These are phyloP conservation scores for Neurospora sp. DNA, from an alignment of 495 filamentous ascomycete genomes.

Conservation along the genomic window DNA sequence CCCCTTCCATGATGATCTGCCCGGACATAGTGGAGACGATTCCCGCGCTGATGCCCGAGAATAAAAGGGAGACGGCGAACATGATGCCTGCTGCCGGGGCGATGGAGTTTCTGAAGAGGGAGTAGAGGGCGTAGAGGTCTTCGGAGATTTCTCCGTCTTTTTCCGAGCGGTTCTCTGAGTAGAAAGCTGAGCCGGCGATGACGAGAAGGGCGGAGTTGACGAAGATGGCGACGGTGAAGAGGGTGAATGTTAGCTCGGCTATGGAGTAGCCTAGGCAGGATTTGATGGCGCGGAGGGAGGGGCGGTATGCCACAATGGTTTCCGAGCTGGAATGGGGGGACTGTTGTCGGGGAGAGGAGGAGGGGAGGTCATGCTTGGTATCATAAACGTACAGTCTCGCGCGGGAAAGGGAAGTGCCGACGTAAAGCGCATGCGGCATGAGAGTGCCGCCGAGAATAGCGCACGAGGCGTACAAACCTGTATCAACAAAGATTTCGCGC, in stretches of 20 bases:
- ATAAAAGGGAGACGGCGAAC: constrained; percentile 45
- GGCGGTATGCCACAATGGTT: constrained; percentile 46
- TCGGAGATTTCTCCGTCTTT: constrained; percentile 20
- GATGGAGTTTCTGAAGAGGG: constrained; percentile 50
- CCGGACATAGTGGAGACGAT: constrained; percentile 52
- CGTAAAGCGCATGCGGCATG: constrained; percentile 13
- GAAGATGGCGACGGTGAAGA: constrained; percentile 70
- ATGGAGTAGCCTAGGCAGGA: constrained; percentile 63
- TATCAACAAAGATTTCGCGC: constrained; percentile 8
- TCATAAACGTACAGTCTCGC: constrained; percentile 7
- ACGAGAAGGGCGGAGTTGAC: constrained; percentile 74
- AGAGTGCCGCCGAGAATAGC: constrained; percentile 11
- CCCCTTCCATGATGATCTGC: constrained; percentile 50
- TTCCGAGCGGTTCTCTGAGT: constrained; percentile 12
- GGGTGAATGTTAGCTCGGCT: constrained; percentile 50
- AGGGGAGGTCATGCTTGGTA: constrained; percentile 1
- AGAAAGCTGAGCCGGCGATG: constrained; percentile 63
- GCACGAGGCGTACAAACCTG: constrained; percentile 11
- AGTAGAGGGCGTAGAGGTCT: constrained; percentile 60
- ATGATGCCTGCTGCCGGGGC: constrained; percentile 50
- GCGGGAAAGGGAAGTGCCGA: constrained; percentile 10
- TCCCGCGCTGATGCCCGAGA: constrained; percentile 44
- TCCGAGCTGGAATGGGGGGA: constrained; percentile 11
- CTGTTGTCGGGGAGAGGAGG: background rate
- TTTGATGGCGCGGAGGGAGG: constrained; percentile 57